Conservation (phyloP, 208 protist genomes). For the Leishmania major region DNA sequence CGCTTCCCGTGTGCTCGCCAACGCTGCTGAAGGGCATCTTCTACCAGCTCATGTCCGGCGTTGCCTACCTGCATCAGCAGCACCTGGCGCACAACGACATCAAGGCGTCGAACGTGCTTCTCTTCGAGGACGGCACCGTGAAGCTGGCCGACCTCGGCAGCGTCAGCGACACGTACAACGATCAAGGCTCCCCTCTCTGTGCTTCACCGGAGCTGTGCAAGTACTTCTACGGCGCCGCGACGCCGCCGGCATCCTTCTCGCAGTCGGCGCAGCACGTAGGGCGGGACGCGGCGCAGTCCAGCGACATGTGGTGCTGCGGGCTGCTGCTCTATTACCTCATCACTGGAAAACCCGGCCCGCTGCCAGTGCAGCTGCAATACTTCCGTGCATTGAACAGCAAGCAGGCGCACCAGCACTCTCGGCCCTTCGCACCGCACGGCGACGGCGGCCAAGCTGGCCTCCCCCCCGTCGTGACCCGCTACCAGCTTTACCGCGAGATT, state of each 20-base stretch:
- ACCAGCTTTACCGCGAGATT: conserved; percentile 76
- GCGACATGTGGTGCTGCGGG: conserved; percentile 88
- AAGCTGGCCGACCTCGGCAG: conserved; percentile 80
- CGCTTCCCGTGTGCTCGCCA: conserved; percentile 46
- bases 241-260: conserved; percentile 24
- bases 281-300: conserved; percentile 26
- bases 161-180: conserved; percentile 56
- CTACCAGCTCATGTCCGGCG: conserved; percentile 71
- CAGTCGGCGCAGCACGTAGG: conserved; percentile 19
- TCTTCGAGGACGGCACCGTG: conserved; percentile 76
- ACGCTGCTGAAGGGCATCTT: conserved; percentile 73
- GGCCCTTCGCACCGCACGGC: too few relatives aligned
- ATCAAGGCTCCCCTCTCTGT: conserved; percentile 85
- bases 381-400: conserved; percentile 29
- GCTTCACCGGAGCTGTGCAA: conserved; percentile 87
- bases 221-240: conserved; percentile 56
- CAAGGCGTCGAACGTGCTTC: conserved; percentile 82
- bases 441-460: background rate
- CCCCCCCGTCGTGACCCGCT: conserved; percentile 43
- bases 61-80: conserved; percentile 82
- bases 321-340: conserved; percentile 80
- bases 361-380: conserved; percentile 52
- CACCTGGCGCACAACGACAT: conserved; percentile 84
- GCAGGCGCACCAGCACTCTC: background rate
- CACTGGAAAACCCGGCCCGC: conserved; percentile 53